phyloP scores from a whole-genome alignment of 208 protist species.

The Trypanosomatidae sp. region DNA sequence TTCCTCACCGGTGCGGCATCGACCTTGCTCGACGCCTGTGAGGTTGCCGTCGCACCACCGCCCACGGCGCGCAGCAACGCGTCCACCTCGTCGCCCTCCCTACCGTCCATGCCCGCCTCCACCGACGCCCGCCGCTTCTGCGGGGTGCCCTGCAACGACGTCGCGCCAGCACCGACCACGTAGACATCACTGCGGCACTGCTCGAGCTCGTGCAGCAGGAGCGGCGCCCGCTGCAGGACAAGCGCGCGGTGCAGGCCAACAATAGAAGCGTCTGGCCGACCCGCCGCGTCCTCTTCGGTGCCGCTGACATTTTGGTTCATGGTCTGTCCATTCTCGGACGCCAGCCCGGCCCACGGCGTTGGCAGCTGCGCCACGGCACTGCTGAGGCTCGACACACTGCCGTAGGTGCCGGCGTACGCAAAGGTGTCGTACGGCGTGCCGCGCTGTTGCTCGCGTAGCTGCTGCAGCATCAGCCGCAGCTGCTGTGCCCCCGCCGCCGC shows the following conservation, averaged over 20 bases:
- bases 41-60: background rate
- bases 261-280: constrained; percentile 9
- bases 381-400: constrained; percentile 19
- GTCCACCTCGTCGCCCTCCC: constrained; percentile 28
- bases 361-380: constrained; percentile 16
- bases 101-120: background rate
- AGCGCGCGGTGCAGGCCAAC: constrained; percentile 66
- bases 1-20: background rate
- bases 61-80: constrained; percentile 28
- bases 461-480: constrained; percentile 33
- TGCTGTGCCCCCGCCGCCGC: constrained; percentile 32
- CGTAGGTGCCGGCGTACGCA: constrained; percentile 39
- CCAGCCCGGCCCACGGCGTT: constrained; percentile 3
- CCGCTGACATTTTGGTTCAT: background rate
- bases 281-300: background rate
- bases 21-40: background rate
- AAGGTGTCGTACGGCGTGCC: constrained; percentile 39
- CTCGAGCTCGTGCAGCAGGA: constrained; percentile 51
- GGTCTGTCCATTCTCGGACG: background rate
- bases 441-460: constrained; percentile 26
- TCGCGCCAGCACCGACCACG: background rate
- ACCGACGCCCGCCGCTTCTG: background rate
- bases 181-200: constrained; percentile 49
- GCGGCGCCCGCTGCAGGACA: constrained; percentile 71
- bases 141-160: background rate